Evolutionary conservation across 1,284 basidiomycete species (phyloP).

Genomic region (Cutaneotrichosporon spelunceum): DNA sequence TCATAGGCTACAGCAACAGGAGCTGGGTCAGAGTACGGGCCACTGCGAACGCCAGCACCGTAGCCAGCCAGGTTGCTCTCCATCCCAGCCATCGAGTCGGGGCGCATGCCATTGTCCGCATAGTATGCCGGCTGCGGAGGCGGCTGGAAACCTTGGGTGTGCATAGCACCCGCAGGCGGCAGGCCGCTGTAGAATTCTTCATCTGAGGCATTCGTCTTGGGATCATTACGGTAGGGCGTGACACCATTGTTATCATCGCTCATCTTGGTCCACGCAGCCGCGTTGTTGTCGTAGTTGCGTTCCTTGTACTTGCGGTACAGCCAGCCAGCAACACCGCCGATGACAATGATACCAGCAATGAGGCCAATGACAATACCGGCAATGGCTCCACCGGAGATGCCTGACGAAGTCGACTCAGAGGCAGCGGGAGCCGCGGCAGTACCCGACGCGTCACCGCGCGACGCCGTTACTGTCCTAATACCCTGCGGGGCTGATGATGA

Average conservation of each 20-base stretch:
- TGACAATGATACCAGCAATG: conserved; percentile 12
- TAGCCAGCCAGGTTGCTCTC: conserved; percentile 37
- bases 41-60: conserved; percentile 24
- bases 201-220: conserved; percentile 9
- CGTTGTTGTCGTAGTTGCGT: conserved; percentile 12
- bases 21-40: conserved; percentile 24
- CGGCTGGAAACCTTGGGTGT: neutral
- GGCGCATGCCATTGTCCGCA: conserved; percentile 29
- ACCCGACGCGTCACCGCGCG: neutral
- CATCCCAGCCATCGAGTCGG: conserved; percentile 26
- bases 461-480: neutral
- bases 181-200: conserved; percentile 17
- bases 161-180: neutral
- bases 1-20: conserved; percentile 25
- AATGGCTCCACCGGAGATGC: conserved; percentile 19
- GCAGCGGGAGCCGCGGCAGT: conserved; percentile 8
- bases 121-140: conserved; percentile 33
- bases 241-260: conserved; percentile 39
- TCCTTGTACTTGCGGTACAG: conserved; percentile 24
- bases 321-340: conserved; percentile 32
- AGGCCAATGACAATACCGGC: conserved; percentile 25
- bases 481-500: neutral
- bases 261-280: conserved; percentile 39
- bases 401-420: conserved; percentile 8
- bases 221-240: conserved; percentile 34